Evolutionary conservation across 1,139 yeast species (phyloP), one percentile per base, ranked within the genome.

Genomic region (Geotrichum fermentans): DNA sequence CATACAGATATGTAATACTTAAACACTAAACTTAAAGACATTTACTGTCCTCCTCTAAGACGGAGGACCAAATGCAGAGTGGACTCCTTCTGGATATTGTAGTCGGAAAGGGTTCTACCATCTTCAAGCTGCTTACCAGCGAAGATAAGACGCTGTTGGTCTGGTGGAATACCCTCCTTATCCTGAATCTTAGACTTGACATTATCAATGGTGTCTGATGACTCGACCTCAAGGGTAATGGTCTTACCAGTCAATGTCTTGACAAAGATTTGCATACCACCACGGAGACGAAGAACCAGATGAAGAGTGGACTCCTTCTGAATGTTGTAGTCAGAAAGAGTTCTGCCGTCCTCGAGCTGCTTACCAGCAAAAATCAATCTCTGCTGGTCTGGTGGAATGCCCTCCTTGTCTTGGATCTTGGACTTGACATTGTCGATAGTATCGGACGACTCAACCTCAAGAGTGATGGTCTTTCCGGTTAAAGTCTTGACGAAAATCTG

Each of bases 391-490:
- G 92, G 90, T 13, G 52, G 52, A 24, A 45, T 47, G 18, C 51
- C 51, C 33, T 43, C 53, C 47, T 50, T 50, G 33, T 50, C 52
- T 24, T 83, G 92, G 64, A 85, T 85, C 79, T 84, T 84, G 62
- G 87, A 76, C 78, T 84, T 84, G 74, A 84, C 94, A 65, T 84
- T 84, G 78, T 84, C 94, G 70, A 85, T 84, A 66, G 94, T 83
- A 78, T 84, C 94, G 56, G 90, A 82, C 61, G 92, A 83, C 75
- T 85, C 94, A 61, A 84, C 97, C 75, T 89, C 96, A 64, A 84
- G 80, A 67, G 94, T 83, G 70, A 83, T 83, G 71, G 90, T 90
- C 88, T 90, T 92, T 77, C 97, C 97, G 63, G 97, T 90, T 72
- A 90, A 79, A 75, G 97, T 90, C 79, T 90, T 90, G 78, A 90